Evolutionary conservation across 176 grass and related monocot genomes (phyloP), one percentile per base, ranked within the genome.

Genomic region (Alopecurus myosuroides): DNA sequence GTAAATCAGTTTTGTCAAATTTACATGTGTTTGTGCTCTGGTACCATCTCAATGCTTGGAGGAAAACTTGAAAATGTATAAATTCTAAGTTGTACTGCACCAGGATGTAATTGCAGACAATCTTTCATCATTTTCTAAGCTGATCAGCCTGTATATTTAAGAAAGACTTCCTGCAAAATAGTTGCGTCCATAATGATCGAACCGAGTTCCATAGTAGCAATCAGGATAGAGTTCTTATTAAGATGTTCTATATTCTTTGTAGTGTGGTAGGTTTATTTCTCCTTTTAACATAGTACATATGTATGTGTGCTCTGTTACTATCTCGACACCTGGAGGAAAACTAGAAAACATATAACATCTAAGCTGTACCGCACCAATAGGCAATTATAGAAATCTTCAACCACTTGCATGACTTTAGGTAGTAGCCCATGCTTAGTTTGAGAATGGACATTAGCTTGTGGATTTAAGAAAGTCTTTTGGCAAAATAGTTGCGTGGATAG

Each of bases 81-180:
- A 52, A 23, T 9, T 55, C 19, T 11, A 42, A 52, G 57, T 61
- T 78, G 63, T 48, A 36, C 25, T 25, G 37, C 34, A 70, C 42
- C 11, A 50, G 28, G 25, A 39, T 68, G 14, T 52, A 49, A 39
- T 35, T 76, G 22, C 11, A 56, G 29, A 9, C 15, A 57, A 74
- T 36, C 19, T 82, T 45, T 22, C 53, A 23, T 58, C 58, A 69
- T 80, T 48, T 81, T 49, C 58, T 53, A 83, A 17, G 68, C 74
- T 60, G 10, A 76, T 39, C 39, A 51, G 18, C 58, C 18, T 25
- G 42, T 55, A 46, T 33, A 51, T 19, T 51, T 77, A 77, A 25
- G 49, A 57, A 28, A 25, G 36, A 48, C 34, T 34, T 77, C 70
- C 8, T 79, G 50, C 70, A 58, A 56, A 78, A 30, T 61, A 3